Evolutionary conservation across 164 flowering plant species (phyloP), one percentile per base, ranked within the genome.

Genomic region (Nelumbo lutea): DNA sequence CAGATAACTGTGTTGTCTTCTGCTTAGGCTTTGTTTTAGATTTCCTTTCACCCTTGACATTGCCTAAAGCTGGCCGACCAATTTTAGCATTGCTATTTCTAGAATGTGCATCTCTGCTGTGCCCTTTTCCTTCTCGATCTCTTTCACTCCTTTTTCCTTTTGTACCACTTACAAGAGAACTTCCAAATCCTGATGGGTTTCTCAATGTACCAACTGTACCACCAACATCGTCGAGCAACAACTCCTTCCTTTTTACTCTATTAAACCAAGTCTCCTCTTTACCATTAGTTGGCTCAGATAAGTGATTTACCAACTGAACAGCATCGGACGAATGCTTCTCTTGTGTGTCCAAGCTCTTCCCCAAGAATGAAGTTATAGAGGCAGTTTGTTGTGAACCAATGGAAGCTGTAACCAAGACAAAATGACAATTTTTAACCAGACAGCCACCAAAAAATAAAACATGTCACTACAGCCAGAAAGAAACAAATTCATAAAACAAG

Each of bases 131-230:
- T 9, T 89, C 91, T 77, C 93, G 83, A 68, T 93, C 98, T 78
- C 97, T 87, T 74, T 86, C 97, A 78, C 93, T 46, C 81, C 97
- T 84, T 84, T 93, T 93, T 73, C 98, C 97, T 77, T 93, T 93
- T 6, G 89, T 79, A 77, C 88, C 87, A 78, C 90, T 81, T 68
- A 80, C 59, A 68, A 90, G 84, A 39, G 89, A 71, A 72, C 78
- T 77, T 65, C 86, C 88, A 61, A 85, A 76, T 64, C 83, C 84
- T 63, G 89, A 78, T 11, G 80, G 76, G 65, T 68, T 67, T 74
- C 70, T 73, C 27, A 61, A 40, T 68, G 76, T 69, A 68, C 79
- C 75, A 72, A 67, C 47, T 39, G 75, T 61, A 71, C 84, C 81
- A 74, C 87, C 90, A 74, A 81, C 92, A 80, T 89, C 96, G 79